Evolutionary conservation across 2,329 filamentous ascomycete genomes (phyloP).

Genomic region (Lojkania enalia): DNA sequence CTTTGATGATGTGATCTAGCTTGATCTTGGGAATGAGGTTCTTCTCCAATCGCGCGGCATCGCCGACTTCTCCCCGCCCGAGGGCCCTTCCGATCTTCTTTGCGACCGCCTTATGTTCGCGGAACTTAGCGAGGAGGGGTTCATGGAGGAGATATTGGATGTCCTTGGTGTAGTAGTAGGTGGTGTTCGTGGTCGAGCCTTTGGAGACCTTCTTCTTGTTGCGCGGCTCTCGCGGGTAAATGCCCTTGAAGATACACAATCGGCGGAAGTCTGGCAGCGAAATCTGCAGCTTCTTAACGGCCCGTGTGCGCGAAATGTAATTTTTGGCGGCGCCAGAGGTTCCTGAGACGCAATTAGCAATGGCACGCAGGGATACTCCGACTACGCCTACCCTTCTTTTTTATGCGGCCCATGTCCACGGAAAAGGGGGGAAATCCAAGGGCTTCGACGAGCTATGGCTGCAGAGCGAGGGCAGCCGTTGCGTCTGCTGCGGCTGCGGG

Average conservation of each 20-base stretch:
- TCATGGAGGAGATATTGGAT: constrained; percentile 98
- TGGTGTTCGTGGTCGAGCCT: constrained; percentile 85
- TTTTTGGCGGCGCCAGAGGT: constrained; percentile 93
- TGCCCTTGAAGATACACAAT: constrained; percentile 99
- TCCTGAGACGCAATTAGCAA: constrained; percentile 52
- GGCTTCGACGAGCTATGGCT: background rate
- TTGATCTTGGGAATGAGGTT: constrained; percentile 87
- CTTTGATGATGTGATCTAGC: constrained; percentile 94
- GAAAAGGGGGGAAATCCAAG: background rate
- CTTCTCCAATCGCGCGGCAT: constrained; percentile 88
- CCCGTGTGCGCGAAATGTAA: constrained; percentile 96
- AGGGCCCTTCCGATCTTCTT: constrained; percentile 97
- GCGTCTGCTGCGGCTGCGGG: constrained; percentile 15
- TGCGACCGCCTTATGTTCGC: constrained; percentile 93
- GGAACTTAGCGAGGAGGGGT: constrained; percentile 89
- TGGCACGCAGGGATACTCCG: constrained; percentile 1
- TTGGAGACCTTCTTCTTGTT: constrained; percentile 97
- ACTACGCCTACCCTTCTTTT: constrained; percentile 65
- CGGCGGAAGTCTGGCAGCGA: constrained; percentile 96
- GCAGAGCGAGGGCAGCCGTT: constrained; percentile 1
- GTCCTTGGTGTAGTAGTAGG: constrained; percentile 91
- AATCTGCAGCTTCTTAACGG: constrained; percentile 96
- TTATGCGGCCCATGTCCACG: constrained; percentile 41
- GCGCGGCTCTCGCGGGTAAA: constrained; percentile 95
- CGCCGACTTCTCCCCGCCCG: constrained; percentile 85